Percentiles rank a stretch among this genome's conserved stretches.
Evolutionary conservation across 148 eudicot genomes (phyloP).

Genomic region (Linanthus parryae): DNA sequence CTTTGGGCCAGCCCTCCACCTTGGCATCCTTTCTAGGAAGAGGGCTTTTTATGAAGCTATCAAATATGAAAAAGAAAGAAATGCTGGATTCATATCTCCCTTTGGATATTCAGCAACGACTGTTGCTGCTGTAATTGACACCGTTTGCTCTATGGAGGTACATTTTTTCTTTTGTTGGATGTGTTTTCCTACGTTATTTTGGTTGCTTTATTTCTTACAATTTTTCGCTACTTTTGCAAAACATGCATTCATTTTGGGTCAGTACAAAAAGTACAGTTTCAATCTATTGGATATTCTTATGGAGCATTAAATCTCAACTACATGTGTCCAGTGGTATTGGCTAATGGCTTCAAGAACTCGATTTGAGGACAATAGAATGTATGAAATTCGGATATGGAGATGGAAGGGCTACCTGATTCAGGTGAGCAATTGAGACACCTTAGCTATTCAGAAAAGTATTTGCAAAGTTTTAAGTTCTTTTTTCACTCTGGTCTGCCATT

Average conservation of each 20-base stretch:
- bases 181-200: too few relatives aligned
- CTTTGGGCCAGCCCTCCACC: slow-evolving; percentile 66
- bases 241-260: too few relatives aligned
- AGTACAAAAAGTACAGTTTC: too few relatives aligned
- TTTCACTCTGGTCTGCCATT: slow-evolving; percentile 5
- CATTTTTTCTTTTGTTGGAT: background rate
- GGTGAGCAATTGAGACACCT: slow-evolving; percentile 31
- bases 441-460: background rate
- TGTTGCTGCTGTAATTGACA: slow-evolving; percentile 60
- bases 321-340: slow-evolving; percentile 75
- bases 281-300: too few relatives aligned
- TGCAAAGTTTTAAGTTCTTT: slow-evolving; percentile 1
- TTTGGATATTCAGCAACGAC: slow-evolving; percentile 76
- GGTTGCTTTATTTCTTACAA: too few relatives aligned
- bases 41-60: slow-evolving; percentile 71
- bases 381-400: slow-evolving; percentile 58
- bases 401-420: slow-evolving; percentile 86
- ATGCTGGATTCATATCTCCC: slow-evolving; percentile 82
- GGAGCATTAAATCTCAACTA: too few relatives aligned
- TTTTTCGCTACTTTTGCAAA: too few relatives aligned
- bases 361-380: slow-evolving; percentile 18
- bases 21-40: slow-evolving; percentile 79
- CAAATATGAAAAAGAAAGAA: slow-evolving; percentile 84
- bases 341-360: slow-evolving; percentile 62
- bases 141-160: slow-evolving; percentile 83